These are phyloP conservation scores for Dendrobium catenatum DNA, from an alignment of 106 monocot species.

Conservation along the genomic window DNA sequence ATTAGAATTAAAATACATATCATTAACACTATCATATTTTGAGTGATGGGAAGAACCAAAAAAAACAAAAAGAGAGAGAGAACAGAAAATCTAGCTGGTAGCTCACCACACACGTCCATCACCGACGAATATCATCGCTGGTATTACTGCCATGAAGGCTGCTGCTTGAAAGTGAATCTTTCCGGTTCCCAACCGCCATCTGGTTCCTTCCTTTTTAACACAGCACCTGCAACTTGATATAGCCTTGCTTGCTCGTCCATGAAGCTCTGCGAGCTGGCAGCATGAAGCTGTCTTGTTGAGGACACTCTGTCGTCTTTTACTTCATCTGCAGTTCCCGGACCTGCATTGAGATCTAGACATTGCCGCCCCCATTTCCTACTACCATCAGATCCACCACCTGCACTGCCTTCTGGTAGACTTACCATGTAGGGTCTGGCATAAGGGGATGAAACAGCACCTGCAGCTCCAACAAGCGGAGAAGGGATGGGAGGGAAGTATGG, in stretches of 20 bases:
- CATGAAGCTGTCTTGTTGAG: constrained; percentile 37
- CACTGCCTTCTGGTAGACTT: constrained; percentile 49
- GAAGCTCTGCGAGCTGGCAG: constrained; percentile 43
- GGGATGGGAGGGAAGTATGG: constrained; percentile 39
- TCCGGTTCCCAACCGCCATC: constrained; percentile 60
- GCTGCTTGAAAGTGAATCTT: constrained; percentile 46
- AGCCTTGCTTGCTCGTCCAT: constrained; percentile 61
- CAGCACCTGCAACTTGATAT: constrained; percentile 40
- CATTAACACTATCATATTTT: neutral
- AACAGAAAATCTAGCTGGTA: neutral
- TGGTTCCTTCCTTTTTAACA: constrained; percentile 51
- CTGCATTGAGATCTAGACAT: constrained; percentile 78
- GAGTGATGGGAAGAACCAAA: neutral
- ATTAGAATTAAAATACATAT: neutral
- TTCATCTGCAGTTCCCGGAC: constrained; percentile 65
- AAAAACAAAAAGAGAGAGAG: neutral
- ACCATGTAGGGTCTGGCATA: constrained; percentile 51
- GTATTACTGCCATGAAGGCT: constrained; percentile 45
- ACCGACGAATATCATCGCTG: neutral
- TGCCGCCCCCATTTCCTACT: constrained; percentile 49
- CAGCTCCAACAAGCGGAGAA: constrained; percentile 35
- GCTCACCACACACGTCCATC: constrained; percentile 11
- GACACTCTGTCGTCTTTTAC: constrained; percentile 46
- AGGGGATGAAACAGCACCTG: constrained; percentile 28
- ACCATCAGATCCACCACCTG: constrained; percentile 39